Conservation (phyloP, 2,329 filamentous ascomycete species). For the Bipolaris oryzae region DNA sequence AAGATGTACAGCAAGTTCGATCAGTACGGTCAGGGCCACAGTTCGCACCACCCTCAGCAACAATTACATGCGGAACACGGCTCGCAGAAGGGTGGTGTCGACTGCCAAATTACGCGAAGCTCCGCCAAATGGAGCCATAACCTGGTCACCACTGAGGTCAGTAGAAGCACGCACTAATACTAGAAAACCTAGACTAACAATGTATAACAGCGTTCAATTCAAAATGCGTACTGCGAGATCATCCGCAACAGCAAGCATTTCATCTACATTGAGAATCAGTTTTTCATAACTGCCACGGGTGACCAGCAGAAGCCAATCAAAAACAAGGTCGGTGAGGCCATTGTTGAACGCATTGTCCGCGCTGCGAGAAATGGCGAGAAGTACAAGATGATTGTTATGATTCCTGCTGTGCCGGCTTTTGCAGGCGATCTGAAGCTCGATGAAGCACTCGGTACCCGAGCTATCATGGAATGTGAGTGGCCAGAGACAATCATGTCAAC, state of each 20-base stretch:
- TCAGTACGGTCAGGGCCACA: constrained; percentile 27
- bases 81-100: constrained; percentile 35
- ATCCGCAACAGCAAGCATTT: constrained; percentile 74
- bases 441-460: constrained; percentile 74
- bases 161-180: constrained; percentile 12
- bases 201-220: constrained; percentile 70
- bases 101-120: constrained; percentile 49
- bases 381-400: constrained; percentile 78
- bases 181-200: constrained; percentile 7
- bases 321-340: constrained; percentile 79
- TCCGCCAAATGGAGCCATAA: constrained; percentile 66
- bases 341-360: constrained; percentile 76
- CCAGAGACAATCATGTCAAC: not conserved
- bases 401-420: constrained; percentile 81
- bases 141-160: constrained; percentile 57
- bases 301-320: constrained; percentile 72
- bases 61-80: constrained; percentile 42
- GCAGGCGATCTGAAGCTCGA: constrained; percentile 78
- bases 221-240: constrained; percentile 78
- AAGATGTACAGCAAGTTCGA: constrained; percentile 36
- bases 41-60: constrained; percentile 18
- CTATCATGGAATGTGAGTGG: constrained; percentile 72
- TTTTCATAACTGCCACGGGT: constrained; percentile 85
- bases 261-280: constrained; percentile 83
- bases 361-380: constrained; percentile 68